phyloP scores from a whole-genome alignment of 345 rosid genomes.

The Tarenaya hassleriana region DNA sequence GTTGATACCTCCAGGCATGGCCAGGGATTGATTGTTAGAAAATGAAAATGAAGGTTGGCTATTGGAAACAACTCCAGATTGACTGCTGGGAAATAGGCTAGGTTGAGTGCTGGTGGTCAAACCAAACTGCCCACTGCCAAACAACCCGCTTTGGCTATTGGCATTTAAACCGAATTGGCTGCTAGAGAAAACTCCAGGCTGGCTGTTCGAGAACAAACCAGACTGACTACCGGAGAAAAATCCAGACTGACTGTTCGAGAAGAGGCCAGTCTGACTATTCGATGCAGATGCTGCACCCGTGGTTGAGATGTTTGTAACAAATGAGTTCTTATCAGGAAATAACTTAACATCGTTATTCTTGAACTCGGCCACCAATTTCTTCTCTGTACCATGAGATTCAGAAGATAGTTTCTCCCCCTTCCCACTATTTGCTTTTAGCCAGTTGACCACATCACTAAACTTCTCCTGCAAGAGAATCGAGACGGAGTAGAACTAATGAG shows the following conservation, averaged over 20 bases:
- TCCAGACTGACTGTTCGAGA: slow-evolving; percentile 36
- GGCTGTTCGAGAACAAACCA: slow-evolving; percentile 33
- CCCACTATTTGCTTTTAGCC: slow-evolving; percentile 67
- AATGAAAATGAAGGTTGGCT: slow-evolving; percentile 26
- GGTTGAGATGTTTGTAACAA: slow-evolving; percentile 20
- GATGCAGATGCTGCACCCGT: slow-evolving; percentile 19
- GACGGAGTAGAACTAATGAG: slow-evolving; percentile 4
- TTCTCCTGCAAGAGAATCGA: slow-evolving; percentile 45
- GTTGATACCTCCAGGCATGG: slow-evolving; percentile 25
- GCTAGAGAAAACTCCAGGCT: slow-evolving; percentile 27
- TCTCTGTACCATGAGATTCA: slow-evolving; percentile 38
- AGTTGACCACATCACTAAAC: slow-evolving; percentile 77
- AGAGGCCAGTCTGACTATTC: slow-evolving; percentile 43
- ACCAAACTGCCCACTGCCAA: slow-evolving; percentile 26
- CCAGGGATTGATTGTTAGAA: slow-evolving; percentile 16
- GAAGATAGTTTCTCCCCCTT: slow-evolving; percentile 40
- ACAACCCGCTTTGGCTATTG: slow-evolving; percentile 21
- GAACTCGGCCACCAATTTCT: slow-evolving; percentile 35
- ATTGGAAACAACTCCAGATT: slow-evolving; percentile 24
- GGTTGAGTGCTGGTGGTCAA: slow-evolving; percentile 27
- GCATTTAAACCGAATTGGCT: slow-evolving; percentile 4
- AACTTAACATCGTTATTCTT: slow-evolving; percentile 35
- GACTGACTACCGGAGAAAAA: slow-evolving; percentile 24
- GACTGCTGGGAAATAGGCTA: slow-evolving; percentile 36
- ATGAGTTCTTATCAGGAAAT: slow-evolving; percentile 18